These are phyloP conservation scores for Geotrichum europaeum DNA, from an alignment of 1,139 yeast species.

Conservation along the genomic window DNA sequence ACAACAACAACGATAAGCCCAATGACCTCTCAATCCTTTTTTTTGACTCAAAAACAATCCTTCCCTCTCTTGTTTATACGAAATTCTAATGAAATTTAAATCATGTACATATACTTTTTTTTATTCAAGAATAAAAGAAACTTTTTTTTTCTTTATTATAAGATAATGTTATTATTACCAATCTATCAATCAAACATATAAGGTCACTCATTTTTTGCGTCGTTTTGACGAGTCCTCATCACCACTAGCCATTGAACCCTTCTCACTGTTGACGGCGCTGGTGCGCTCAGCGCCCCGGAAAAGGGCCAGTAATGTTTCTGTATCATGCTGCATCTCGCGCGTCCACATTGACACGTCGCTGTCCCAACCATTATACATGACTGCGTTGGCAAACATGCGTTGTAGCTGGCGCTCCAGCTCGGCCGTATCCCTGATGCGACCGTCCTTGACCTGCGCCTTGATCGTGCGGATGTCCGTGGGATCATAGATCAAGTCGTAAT, in stretches of 20 bases:
- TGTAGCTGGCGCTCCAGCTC: constrained; percentile 64
- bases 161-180: not conserved
- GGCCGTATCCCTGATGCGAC: constrained; percentile 43
- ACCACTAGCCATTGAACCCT: not conserved
- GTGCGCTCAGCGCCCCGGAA: constrained; percentile 33
- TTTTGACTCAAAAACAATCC: not conserved
- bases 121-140: not conserved
- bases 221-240: not conserved
- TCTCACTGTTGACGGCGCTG: not conserved
- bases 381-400: constrained; percentile 77
- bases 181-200: not conserved
- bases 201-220: not conserved
- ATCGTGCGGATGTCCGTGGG: constrained; percentile 68
- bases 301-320: constrained; percentile 33
- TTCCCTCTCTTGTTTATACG: not conserved
- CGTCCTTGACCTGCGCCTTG: constrained; percentile 52
- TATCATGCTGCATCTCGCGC: constrained; percentile 50
- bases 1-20: constrained; percentile 7
- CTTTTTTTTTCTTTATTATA: not conserved
- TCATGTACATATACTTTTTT: constrained; percentile 4
- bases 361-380: constrained; percentile 69
- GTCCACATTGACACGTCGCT: constrained; percentile 60
- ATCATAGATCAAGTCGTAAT: constrained; percentile 51
- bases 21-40: not conserved
- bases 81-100: not conserved